phyloP scores from a whole-genome alignment of 208 protist species.

The Phytomonas francai region DNA sequence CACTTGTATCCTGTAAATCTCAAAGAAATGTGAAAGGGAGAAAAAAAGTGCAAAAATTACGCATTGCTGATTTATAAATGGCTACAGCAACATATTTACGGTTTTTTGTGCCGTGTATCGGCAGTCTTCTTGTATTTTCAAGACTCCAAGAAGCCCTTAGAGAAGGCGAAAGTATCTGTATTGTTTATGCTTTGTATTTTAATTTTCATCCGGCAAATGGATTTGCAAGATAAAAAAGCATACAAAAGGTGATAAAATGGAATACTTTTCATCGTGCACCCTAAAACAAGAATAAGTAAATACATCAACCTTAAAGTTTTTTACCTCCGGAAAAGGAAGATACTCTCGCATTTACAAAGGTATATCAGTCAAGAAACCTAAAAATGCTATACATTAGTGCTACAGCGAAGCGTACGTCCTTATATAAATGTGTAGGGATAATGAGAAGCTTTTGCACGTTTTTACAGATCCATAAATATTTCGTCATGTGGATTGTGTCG shows the following conservation, averaged over 20 bases:
- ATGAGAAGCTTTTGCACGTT: neutral
- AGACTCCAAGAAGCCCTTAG: neutral
- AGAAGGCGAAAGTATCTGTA: neutral
- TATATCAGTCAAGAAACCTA: neutral
- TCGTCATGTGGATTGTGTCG: conserved; percentile 88
- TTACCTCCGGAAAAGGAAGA: neutral
- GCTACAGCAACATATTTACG: conserved; percentile 4
- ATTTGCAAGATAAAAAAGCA: neutral
- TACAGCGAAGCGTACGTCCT: neutral
- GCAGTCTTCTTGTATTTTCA: neutral
- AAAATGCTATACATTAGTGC: neutral
- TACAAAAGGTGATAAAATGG: neutral
- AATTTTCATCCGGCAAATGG: too few species aligned
- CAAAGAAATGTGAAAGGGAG: neutral
- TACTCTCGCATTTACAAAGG: neutral
- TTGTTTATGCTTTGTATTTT: too few species aligned
- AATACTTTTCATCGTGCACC: neutral
- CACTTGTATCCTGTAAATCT: neutral
- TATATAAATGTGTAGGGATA: neutral
- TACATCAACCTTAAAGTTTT: neutral
- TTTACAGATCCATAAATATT: conserved; percentile 62
- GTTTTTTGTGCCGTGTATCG: neutral
- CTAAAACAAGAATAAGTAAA: neutral
- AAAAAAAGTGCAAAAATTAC: conserved; percentile 4
- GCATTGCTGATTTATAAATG: neutral